phyloP scores from a whole-genome alignment of 1,284 basidiomycete genomes.

The Rhodotorula sp. region DNA sequence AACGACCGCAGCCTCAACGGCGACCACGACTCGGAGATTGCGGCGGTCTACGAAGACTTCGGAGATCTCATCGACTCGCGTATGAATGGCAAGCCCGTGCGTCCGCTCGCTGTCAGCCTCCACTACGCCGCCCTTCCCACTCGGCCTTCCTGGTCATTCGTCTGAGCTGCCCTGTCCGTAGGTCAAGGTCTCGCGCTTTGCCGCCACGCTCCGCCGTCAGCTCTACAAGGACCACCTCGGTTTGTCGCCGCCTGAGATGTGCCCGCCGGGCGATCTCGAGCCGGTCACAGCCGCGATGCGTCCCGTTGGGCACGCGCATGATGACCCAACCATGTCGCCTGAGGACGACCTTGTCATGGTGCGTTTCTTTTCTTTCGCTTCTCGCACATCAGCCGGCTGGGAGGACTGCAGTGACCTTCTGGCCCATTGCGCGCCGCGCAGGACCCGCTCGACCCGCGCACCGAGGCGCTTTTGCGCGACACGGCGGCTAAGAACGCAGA shows the following conservation, averaged over 20 bases:
- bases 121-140: background rate
- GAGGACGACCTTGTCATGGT: conserved; percentile 69
- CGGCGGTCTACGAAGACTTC: conserved; percentile 81
- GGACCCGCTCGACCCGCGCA: conserved; percentile 71
- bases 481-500: conserved; percentile 60
- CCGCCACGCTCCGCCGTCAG: conserved; percentile 71
- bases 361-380: background rate
- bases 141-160: no score
- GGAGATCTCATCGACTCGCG: conserved; percentile 69
- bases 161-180: background rate
- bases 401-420: no score
- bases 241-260: conserved; percentile 24
- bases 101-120: background rate
- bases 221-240: conserved; percentile 84
- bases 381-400: no score
- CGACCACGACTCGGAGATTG: conserved; percentile 78
- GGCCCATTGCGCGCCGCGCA: background rate
- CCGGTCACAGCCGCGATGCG: conserved; percentile 69
- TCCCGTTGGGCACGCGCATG: conserved; percentile 68
- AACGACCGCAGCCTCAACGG: conserved; percentile 76
- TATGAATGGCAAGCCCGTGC: conserved; percentile 69
- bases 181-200: conserved; percentile 70
- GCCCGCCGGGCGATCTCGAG: conserved; percentile 42
- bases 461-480: conserved; percentile 64
- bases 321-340: conserved; percentile 45